Percentiles rank a stretch among this genome's conserved stretches.
Evolutionary conservation across 345 rosid species (phyloP).

Genomic region (Combretum micranthum): DNA sequence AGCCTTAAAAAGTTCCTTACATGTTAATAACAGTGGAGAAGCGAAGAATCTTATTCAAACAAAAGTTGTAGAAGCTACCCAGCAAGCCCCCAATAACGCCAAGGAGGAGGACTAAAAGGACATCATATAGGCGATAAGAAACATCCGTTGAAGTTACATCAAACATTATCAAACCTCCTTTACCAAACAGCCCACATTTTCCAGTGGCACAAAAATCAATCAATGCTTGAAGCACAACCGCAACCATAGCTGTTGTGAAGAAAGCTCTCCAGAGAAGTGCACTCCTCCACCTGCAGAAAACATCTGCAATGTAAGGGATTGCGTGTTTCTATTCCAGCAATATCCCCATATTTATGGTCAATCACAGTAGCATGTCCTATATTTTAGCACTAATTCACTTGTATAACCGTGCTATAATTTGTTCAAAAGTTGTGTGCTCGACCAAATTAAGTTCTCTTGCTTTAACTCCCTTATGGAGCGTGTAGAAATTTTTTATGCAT

Average conservation of each 20-base stretch:
- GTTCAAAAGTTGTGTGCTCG: too few species aligned
- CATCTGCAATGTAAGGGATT: too few species aligned
- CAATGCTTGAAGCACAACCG: slow-evolving; percentile 72
- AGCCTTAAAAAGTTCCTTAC: slow-evolving; percentile 36
- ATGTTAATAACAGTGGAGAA: slow-evolving; percentile 54
- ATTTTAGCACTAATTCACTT: too few species aligned
- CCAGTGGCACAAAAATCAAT: slow-evolving; percentile 82
- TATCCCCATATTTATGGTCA: too few species aligned
- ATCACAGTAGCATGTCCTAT: too few species aligned
- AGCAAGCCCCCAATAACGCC: slow-evolving; percentile 82
- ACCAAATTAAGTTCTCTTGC: too few species aligned
- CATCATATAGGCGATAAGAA: slow-evolving; percentile 69
- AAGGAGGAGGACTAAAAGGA: slow-evolving; percentile 69
- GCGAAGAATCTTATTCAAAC: slow-evolving; percentile 63
- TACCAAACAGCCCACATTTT: slow-evolving; percentile 86
- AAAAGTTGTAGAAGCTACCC: slow-evolving; percentile 73
- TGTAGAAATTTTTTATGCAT: too few species aligned
- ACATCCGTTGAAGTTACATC: slow-evolving; percentile 65
- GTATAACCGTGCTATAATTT: too few species aligned
- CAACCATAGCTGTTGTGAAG: slow-evolving; percentile 86
- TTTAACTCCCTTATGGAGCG: too few species aligned
- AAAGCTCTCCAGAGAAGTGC: slow-evolving; percentile 88
- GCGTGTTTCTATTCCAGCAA: too few species aligned
- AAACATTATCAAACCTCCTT: slow-evolving; percentile 85
- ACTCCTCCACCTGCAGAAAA: slow-evolving; percentile 73